Evolutionary conservation across 345 rosid genomes (phyloP), one percentile per base, ranked within the genome.

Genomic region (Conringia planisiliqua): DNA sequence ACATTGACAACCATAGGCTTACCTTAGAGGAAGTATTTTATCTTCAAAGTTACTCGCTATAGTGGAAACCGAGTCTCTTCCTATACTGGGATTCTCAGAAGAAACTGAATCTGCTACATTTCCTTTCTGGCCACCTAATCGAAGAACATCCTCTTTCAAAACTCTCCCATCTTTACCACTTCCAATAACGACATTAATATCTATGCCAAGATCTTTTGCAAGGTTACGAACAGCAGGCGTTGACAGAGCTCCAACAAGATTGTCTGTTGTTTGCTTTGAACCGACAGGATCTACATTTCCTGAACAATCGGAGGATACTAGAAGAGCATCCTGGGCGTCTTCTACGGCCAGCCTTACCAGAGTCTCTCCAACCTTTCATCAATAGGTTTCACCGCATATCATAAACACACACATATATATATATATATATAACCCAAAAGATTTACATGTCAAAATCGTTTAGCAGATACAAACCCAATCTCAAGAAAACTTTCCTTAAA

Each of bases 351-450:
- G 77, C 85, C 85, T 88, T 46, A 94, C 79, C 62, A 93, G 89
- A 73, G 94, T 87, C 78, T 94, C 98, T 59, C 98, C 98, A 29
- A 94, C 98, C 98, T 93, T 75, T 51, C 29, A 38, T 47, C 47
- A 67, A 61, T 44, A 77, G 22, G 51, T 39, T 54, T 26, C 16
- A 24, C 32, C 16, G 10, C 58, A 52, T 26, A 26, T 13, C 27
- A 26, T 10, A 52, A 12, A 11, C 2, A 51, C 4, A 5, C 5
- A 24, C 2, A 48, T 47, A n/a, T n/a, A n/a, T n/a, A n/a, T n/a
- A n/a, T n/a, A n/a, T n/a, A n/a, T n/a, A n/a, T n/a, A n/a, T 20
- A 51, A 51, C 7, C 11, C 3, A 51, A 51, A 51, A 51, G 30
- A 51, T 27, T 10, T 11, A 24, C 24, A 9, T 20, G 6, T 20